Conservation (phyloP, 139 green algal genomes). For the Ettlia oleoabundans region DNA sequence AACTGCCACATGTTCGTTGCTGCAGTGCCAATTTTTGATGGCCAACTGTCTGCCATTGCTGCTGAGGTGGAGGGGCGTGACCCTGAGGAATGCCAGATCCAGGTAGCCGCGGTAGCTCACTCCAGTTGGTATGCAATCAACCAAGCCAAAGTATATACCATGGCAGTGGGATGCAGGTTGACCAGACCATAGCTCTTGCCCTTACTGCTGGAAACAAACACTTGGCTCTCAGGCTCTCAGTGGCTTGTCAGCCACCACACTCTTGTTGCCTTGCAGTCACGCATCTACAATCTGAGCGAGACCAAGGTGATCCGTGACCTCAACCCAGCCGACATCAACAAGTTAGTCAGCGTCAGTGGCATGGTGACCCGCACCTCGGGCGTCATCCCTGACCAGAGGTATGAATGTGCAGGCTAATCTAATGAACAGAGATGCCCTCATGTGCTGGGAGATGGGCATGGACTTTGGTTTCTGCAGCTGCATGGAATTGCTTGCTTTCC, state of each 20-base stretch:
- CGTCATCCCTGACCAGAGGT: conserved; percentile 95
- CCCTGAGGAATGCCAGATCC: conserved; percentile 39
- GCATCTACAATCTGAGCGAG: conserved; percentile 90
- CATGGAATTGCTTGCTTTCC: too few species aligned
- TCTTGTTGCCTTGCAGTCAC: conserved; percentile 62
- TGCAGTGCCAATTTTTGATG: conserved; percentile 54
- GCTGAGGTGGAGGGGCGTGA: conserved; percentile 43
- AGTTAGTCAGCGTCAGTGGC: conserved; percentile 89
- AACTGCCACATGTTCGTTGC: neutral
- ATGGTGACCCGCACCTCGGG: conserved; percentile 93
- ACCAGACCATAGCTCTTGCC: neutral
- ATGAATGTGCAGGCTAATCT: neutral
- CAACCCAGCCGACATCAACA: conserved; percentile 94
- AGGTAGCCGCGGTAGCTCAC: too few species aligned
- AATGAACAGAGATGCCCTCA: too few species aligned
- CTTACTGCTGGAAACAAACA: too few species aligned
- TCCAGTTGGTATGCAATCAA: neutral
- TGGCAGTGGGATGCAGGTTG: too few species aligned
- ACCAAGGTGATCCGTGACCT: conserved; percentile 91
- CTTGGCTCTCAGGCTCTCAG: too few species aligned
- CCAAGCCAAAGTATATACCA: too few species aligned
- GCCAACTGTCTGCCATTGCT: conserved; percentile 44
- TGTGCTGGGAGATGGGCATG: neutral
- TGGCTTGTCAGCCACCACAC: too few species aligned
- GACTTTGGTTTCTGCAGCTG: neutral